phyloP scores from a whole-genome alignment of 2,329 filamentous ascomycete genomes.

The Penicillium frequentans region DNA sequence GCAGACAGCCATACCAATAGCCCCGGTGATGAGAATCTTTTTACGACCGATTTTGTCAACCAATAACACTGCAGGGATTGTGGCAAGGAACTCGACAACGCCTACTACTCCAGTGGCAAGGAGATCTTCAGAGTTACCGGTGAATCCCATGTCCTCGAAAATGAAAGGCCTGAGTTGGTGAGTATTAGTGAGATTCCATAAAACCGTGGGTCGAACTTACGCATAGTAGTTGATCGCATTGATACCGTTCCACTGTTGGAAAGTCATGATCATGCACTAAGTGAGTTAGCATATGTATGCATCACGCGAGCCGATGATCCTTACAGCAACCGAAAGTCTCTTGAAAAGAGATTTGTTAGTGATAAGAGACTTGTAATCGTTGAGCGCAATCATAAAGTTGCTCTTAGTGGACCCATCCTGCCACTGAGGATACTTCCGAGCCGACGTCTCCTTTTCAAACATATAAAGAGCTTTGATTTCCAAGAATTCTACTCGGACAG shows the following conservation, averaged over 20 bases:
- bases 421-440: slow-evolving; percentile 60
- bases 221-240: slow-evolving; percentile 16
- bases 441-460: slow-evolving; percentile 70
- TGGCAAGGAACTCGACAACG: slow-evolving; percentile 27
- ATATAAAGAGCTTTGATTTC: slow-evolving; percentile 76
- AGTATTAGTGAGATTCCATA: background rate
- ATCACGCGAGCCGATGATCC: background rate
- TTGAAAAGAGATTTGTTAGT: slow-evolving; percentile 46
- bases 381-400: slow-evolving; percentile 15
- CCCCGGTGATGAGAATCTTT: slow-evolving; percentile 43
- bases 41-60: slow-evolving; percentile 36
- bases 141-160: slow-evolving; percentile 25
- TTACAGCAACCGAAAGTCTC: slow-evolving; percentile 48
- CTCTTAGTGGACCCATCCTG: slow-evolving; percentile 58
- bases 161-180: slow-evolving; percentile 8
- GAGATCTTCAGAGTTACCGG: slow-evolving; percentile 26
- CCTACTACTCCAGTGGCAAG: slow-evolving; percentile 33
- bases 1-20: slow-evolving; percentile 66
- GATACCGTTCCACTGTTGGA: slow-evolving; percentile 15
- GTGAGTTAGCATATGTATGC: no score
- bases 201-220: background rate
- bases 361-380: slow-evolving; percentile 10
- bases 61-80: slow-evolving; percentile 33
- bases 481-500: slow-evolving; percentile 71
- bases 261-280: slow-evolving; percentile 8